A percentile compares a stretch with the other conserved stretches of the same genome.
Conservation (phyloP, 1,139 yeast species). For the Geotrichum candidum region DNA sequence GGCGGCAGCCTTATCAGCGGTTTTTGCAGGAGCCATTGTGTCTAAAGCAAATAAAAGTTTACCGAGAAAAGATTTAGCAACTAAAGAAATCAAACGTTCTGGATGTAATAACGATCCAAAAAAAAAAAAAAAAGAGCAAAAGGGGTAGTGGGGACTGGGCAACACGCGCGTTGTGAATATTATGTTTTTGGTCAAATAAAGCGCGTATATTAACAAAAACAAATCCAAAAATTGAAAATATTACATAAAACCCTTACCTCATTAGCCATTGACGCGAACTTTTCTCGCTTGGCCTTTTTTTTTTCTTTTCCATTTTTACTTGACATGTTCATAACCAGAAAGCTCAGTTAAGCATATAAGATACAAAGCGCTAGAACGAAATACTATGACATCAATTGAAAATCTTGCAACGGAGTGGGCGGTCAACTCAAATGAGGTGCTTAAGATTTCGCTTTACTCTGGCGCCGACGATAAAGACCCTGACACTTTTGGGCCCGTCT, state of each 20-base stretch:
- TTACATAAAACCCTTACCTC: too few relatives aligned
- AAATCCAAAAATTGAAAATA: too few relatives aligned
- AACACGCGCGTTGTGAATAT: too few relatives aligned
- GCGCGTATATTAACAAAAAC: too few relatives aligned
- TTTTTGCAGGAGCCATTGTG: constrained; percentile 2
- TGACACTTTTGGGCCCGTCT: constrained; percentile 48
- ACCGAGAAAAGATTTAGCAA: neutral
- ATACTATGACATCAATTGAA: constrained; percentile 11
- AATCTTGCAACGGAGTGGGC: constrained; percentile 57
- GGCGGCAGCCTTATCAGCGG: neutral
- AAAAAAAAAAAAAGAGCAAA: too few relatives aligned
- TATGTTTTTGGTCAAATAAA: too few relatives aligned
- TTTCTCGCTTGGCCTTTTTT: too few relatives aligned
- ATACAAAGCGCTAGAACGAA: neutral
- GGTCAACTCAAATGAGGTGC: constrained; percentile 56
- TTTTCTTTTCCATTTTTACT: too few relatives aligned
- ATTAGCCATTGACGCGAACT: too few relatives aligned
- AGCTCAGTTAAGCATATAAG: too few relatives aligned
- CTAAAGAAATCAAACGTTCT: neutral
- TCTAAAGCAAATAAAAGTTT: neutral
- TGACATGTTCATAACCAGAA: too few relatives aligned
- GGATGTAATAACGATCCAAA: neutral
- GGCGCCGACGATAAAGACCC: constrained; percentile 19
- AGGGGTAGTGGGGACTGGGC: too few relatives aligned
- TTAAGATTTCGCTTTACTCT: constrained; percentile 44